Conservation (phyloP, 257 asterid genomes). For the Nicotiana undulata region DNA sequence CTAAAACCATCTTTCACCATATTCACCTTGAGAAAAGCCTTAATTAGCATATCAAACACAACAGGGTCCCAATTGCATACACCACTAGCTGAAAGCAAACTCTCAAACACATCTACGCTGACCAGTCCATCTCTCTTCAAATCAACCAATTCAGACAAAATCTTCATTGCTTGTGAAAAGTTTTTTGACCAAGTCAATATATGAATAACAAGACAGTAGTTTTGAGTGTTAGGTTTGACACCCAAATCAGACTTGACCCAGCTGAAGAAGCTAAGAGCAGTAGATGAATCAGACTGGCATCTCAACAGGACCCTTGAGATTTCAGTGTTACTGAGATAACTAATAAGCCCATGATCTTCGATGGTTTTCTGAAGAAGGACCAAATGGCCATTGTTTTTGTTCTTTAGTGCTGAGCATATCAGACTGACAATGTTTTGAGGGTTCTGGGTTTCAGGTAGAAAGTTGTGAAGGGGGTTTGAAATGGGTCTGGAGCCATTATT, state of each 20-base stretch:
- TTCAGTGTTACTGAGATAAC: constrained; percentile 43
- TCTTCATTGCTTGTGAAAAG: constrained; percentile 54
- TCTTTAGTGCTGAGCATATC: constrained; percentile 50
- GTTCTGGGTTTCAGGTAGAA: constrained; percentile 56
- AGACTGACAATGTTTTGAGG: constrained; percentile 64
- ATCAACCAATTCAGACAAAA: constrained; percentile 47
- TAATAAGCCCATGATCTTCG: constrained; percentile 37
- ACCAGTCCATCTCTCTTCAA: constrained; percentile 15
- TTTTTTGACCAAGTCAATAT: constrained; percentile 67
- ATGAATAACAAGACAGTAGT: constrained; percentile 56
- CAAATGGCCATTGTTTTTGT: constrained; percentile 22
- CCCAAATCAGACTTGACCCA: constrained; percentile 55
- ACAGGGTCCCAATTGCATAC: constrained; percentile 81
- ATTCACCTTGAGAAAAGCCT: constrained; percentile 60
- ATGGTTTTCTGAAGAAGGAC: constrained; percentile 19
- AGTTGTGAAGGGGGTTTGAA: constrained; percentile 48
- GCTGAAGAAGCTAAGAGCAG: constrained; percentile 58
- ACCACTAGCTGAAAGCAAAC: constrained; percentile 34
- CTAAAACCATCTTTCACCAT: constrained; percentile 49
- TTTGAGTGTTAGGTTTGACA: constrained; percentile 29
- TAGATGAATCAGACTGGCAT: constrained; percentile 71
- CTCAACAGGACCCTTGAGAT: constrained; percentile 66
- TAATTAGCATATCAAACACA: constrained; percentile 82
- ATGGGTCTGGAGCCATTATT: constrained; percentile 16
- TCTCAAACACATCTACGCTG: constrained; percentile 31